Conservation (phyloP, 2,329 filamentous ascomycete genomes). For the Arthroderma uncinatum region DNA sequence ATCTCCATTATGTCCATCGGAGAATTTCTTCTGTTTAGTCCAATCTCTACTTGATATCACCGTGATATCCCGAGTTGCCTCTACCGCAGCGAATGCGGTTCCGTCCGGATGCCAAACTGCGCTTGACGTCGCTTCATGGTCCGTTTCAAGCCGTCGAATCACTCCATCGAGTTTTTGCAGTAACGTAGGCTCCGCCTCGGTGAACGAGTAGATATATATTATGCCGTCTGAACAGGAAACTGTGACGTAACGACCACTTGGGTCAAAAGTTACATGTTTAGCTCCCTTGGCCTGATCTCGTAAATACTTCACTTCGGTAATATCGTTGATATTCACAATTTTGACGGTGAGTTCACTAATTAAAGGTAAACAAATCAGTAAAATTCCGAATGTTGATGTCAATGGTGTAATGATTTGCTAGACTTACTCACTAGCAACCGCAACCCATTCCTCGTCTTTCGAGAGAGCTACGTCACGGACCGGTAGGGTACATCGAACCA, state of each 20-base stretch:
- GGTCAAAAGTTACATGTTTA: constrained; percentile 86
- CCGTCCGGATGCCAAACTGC: constrained; percentile 92
- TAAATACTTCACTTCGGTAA: constrained; percentile 61
- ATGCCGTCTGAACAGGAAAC: constrained; percentile 81
- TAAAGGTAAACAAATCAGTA: not conserved
- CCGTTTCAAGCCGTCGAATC: constrained; percentile 66
- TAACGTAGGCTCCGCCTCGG: constrained; percentile 65
- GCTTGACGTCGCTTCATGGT: constrained; percentile 62
- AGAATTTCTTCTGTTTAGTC: constrained; percentile 72
- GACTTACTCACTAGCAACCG: constrained; percentile 80
- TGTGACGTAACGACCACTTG: constrained; percentile 61
- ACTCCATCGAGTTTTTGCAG: constrained; percentile 76
- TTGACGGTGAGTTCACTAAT: constrained; percentile 72
- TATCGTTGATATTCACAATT: constrained; percentile 72
- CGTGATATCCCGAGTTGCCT: constrained; percentile 69
- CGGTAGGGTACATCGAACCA: constrained; percentile 73
- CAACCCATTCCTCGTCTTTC: constrained; percentile 72
- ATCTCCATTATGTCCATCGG: constrained; percentile 67
- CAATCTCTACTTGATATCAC: constrained; percentile 82
- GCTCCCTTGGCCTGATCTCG: constrained; percentile 75
- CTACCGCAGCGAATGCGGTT: constrained; percentile 75
- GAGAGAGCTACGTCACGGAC: constrained; percentile 78
- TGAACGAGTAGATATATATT: constrained; percentile 80
- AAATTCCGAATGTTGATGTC: not conserved
- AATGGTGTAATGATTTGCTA: not conserved